Evolutionary conservation across 192 early-diverging fungal genomes (phyloP), one percentile per base, ranked within the genome.

Genomic region (Podila minutissima): DNA sequence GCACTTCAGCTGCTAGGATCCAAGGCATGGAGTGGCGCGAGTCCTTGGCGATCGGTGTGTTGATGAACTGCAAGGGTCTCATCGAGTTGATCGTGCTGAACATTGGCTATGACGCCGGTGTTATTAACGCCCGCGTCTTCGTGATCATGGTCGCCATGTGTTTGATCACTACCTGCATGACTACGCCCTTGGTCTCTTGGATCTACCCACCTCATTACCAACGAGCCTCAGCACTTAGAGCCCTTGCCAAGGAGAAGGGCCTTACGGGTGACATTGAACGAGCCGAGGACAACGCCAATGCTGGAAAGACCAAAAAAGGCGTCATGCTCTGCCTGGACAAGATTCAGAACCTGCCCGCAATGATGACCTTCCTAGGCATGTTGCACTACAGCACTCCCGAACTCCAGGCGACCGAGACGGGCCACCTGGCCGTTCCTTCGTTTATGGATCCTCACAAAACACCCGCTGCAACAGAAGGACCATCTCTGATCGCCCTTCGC

Each of bases 51-150:
- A 88, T 97, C 51, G 97, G 97, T 2, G 74, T 96, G 57, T 82
- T 99, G 58, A 98, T 99, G 97, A 97, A 95, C 87, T 95, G 94
- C 74, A 98, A 97, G 84, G 97, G 94, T 53, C 86, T 99, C 32
- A 95, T 99, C 24, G 97, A 99, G 81, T 86, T 99, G 9, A 97
- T 98, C 67, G 96, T 99, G 35, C 89, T 99, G 10, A 99, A 99
- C 83, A 91, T 99, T 67, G 97, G 97, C 13, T 86, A 93, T 68
- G 85, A 94, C 46, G 94, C 96, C 2, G 89, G 90, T 10, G 94
- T 98, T 26, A 92, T 98, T 61, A 92, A 93, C 55, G 89, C 12
- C 57, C 72, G 64, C 66, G 83, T 88, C 48, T 88, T 88, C 72
- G 85, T 82, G 17, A 88, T 89, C 48, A 84, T 89, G 86, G 85